Conservation (phyloP, 208 protist genomes). For the Leishmania aethiopica region DNA sequence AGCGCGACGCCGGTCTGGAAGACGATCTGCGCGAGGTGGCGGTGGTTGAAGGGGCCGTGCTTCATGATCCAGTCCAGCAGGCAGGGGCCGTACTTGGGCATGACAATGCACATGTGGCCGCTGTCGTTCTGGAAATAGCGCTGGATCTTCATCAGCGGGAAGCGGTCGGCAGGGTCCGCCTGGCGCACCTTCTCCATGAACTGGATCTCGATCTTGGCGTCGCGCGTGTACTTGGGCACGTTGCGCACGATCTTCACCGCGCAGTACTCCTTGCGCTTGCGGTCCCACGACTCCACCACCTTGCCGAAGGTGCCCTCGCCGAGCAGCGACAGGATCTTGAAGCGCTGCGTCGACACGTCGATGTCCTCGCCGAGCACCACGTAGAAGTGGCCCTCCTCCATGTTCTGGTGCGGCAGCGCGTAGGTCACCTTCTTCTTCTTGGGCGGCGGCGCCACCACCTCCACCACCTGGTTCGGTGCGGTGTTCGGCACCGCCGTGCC, state of each 20-base stretch:
- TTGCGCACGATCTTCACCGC: slow-evolving; percentile 90
- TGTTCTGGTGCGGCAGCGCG: slow-evolving; percentile 80
- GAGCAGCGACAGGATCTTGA: slow-evolving; percentile 90
- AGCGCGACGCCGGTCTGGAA: slow-evolving; percentile 74
- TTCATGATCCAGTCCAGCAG: slow-evolving; percentile 87
- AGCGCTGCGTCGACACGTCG: slow-evolving; percentile 82
- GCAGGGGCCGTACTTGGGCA: slow-evolving; percentile 68
- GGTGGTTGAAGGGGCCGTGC: slow-evolving; percentile 71
- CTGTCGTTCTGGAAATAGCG: slow-evolving; percentile 83
- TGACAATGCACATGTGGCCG: slow-evolving; percentile 87
- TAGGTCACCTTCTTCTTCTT: slow-evolving; percentile 89
- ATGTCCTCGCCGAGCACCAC: slow-evolving; percentile 91
- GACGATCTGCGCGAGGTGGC: slow-evolving; percentile 77
- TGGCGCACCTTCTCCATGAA: slow-evolving; percentile 83
- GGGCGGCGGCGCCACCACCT: slow-evolving; percentile 37
- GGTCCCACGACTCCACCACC: slow-evolving; percentile 90
- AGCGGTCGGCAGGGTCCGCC: slow-evolving; percentile 71
- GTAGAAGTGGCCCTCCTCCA: slow-evolving; percentile 91
- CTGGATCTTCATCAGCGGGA: slow-evolving; percentile 78
- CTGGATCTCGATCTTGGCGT: slow-evolving; percentile 89
- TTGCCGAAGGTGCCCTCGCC: slow-evolving; percentile 91
- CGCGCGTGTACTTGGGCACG: slow-evolving; percentile 84
- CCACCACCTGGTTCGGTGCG: slow-evolving; percentile 45
- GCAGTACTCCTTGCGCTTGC: slow-evolving; percentile 86
- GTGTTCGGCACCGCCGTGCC: slow-evolving; percentile 13